Conservation (phyloP, 2,329 filamentous ascomycete genomes). For the Fusarium agapanthi region DNA sequence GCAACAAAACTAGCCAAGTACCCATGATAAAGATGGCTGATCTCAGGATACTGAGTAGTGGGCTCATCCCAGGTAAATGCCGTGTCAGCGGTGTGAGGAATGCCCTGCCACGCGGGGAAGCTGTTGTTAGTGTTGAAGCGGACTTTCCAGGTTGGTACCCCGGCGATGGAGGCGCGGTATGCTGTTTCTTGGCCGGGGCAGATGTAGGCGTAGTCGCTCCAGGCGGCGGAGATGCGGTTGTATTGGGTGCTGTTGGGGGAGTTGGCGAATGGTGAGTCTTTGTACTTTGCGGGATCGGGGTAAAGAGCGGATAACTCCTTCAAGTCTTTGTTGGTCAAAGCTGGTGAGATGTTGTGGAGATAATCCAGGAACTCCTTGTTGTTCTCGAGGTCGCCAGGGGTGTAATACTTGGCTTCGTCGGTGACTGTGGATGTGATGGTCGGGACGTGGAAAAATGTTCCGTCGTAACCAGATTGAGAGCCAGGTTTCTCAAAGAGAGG, state of each 20-base stretch:
- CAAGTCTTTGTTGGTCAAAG: conserved; percentile 44
- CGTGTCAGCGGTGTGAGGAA: conserved; percentile 50
- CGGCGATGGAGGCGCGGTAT: conserved; percentile 46
- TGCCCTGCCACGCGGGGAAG: conserved; percentile 47
- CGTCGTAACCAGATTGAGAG: conserved; percentile 51
- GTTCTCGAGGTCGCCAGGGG: conserved; percentile 46
- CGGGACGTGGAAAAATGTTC: conserved; percentile 49
- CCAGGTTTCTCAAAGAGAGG: conserved; percentile 57
- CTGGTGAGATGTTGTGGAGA: conserved; percentile 47
- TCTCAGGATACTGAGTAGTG: conserved; percentile 46
- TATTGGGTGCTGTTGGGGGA: conserved; percentile 55
- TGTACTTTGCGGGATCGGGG: conserved; percentile 46
- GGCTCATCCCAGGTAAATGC: conserved; percentile 50
- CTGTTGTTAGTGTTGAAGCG: conserved; percentile 51
- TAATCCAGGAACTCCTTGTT: conserved; percentile 50
- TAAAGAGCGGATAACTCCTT: conserved; percentile 44
- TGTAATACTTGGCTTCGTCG: conserved; percentile 48
- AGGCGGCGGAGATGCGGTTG: conserved; percentile 53
- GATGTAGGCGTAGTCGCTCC: conserved; percentile 56
- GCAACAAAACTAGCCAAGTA: conserved; percentile 51
- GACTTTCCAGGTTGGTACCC: conserved; percentile 49
- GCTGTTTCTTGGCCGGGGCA: conserved; percentile 57
- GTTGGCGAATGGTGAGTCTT: conserved; percentile 48
- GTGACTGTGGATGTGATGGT: conserved; percentile 50
- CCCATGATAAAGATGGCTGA: conserved; percentile 49